Conservation (phyloP, 345 rosid genomes). For the Kandelia obovata region DNA sequence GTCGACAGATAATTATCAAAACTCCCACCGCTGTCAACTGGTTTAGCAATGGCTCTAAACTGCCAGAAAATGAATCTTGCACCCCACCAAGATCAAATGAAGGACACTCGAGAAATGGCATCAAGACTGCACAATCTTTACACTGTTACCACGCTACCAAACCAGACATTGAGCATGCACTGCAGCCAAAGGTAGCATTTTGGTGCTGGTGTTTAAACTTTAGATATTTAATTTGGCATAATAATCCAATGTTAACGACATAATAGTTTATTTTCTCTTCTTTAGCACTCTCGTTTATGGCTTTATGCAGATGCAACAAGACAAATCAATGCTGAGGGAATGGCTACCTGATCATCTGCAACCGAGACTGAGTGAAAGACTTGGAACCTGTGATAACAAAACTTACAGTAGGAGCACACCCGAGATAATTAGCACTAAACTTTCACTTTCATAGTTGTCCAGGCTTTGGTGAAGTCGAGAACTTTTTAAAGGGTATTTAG, state of each 20-base stretch:
- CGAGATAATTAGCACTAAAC: slow-evolving; percentile 37
- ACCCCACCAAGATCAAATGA: slow-evolving; percentile 10
- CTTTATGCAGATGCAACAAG: slow-evolving; percentile 27
- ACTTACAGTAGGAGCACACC: slow-evolving; percentile 4
- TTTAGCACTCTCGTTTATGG: not conserved
- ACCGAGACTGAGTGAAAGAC: slow-evolving; percentile 39
- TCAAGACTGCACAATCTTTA: not conserved
- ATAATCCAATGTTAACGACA: too few species aligned
- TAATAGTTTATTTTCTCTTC: not conserved
- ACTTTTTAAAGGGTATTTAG: too few species aligned
- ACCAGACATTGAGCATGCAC: too few species aligned
- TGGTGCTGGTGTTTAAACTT: too few species aligned
- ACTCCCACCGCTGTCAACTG: not conserved
- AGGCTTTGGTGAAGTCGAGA: too few species aligned
- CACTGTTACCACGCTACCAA: not conserved
- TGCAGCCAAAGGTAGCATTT: too few species aligned
- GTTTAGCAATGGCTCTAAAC: not conserved
- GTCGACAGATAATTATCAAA: slow-evolving; percentile 25
- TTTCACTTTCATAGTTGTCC: too few species aligned
- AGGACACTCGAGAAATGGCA: not conserved
- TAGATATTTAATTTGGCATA: too few species aligned
- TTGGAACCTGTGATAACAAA: not conserved
- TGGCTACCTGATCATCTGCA: slow-evolving; percentile 38
- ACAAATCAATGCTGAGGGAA: slow-evolving; percentile 26
- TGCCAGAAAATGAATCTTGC: slow-evolving; percentile 7